Evolutionary conservation across 2,329 filamentous ascomycete species (phyloP).

Genomic region (Plectosphaerella sp.): DNA sequence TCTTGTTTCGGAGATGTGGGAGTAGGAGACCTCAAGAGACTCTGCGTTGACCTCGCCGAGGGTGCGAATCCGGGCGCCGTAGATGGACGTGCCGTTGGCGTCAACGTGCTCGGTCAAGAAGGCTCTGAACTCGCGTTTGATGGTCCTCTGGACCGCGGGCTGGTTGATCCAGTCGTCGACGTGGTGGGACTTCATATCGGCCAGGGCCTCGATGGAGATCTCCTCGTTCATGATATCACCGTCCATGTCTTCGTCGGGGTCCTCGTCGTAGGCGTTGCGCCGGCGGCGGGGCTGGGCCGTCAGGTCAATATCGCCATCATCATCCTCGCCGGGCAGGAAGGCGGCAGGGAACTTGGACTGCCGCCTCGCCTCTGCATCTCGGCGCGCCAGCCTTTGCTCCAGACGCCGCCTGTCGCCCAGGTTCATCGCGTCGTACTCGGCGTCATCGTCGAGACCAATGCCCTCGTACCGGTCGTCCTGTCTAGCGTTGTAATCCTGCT

Average conservation of each 20-base stretch:
- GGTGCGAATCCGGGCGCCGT: constrained; percentile 88
- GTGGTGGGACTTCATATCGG: constrained; percentile 89
- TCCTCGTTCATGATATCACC: constrained; percentile 95
- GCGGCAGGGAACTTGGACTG: constrained; percentile 65
- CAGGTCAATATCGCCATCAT: constrained; percentile 79
- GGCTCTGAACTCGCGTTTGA: constrained; percentile 94
- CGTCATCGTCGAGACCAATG: constrained; percentile 72
- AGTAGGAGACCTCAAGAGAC: constrained; percentile 92
- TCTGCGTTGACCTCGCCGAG: constrained; percentile 98
- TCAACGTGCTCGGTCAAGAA: constrained; percentile 97
- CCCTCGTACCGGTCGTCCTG: constrained; percentile 67
- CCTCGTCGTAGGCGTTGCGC: constrained; percentile 90
- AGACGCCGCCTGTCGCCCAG: constrained; percentile 63
- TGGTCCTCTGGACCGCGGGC: constrained; percentile 83
- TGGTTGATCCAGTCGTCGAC: constrained; percentile 94
- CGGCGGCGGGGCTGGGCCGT: constrained; percentile 80
- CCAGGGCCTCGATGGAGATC: constrained; percentile 82
- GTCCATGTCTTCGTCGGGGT: constrained; percentile 86
- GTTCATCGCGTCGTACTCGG: constrained; percentile 67
- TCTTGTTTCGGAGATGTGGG: constrained; percentile 84
- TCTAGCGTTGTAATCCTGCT: constrained; percentile 65
- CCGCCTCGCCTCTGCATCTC: constrained; percentile 68
- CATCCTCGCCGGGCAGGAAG: constrained; percentile 76
- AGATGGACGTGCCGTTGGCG: constrained; percentile 82
- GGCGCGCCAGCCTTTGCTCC: constrained; percentile 67